Base-by-base conservation (phyloP, 2,329 filamentous ascomycete species). In the Domatiomyces catenatus region DNA sequence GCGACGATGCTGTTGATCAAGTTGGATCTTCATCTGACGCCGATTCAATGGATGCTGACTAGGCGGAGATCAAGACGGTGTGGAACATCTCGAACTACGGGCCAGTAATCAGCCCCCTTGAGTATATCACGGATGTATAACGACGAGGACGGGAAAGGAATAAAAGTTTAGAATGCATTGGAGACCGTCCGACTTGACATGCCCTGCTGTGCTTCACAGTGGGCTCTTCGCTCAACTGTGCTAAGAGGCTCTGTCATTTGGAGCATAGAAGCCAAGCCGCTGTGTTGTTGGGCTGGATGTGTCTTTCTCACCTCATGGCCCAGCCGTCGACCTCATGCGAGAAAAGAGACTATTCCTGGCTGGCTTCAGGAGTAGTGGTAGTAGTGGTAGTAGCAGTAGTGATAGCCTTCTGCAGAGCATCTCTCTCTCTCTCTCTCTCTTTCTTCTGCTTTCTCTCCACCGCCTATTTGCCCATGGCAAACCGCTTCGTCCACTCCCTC, bases 401-500 rank as follows among this genome's bases (percentile, higher is more conserved):
- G 12, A 10, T 10, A 32, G 4, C 28, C 8, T 32, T 32, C 28
- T 10, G 28, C 12, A 32, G 8, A 28, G 26, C 26, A 28, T 28
- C 26, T 8, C 26, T 5, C 26, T 28, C 26, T 28, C 8, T 19
- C 5, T 39, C 54, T 51, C 55, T 53, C 60, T 63, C 56, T 65
- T 67, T 17, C 45, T 28, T 26, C n/a, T n/a, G n/a, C n/a, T n/a
- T n/a, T n/a, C n/a, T n/a, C n/a, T n/a, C n/a, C n/a, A n/a, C n/a
- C 22, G 3, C 22, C 6, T 20, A 20, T 20, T 32, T 24, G 50
- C 54, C 67, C 58, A 62, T 75, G 8, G 88, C 88, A 66, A 88
- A 87, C 59, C 80, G 77, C 60, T 75, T 74, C 45, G 86, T 83
- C 73, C 86, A 88, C n/a, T 75, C 71, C 66, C 75, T 77, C 6